These are phyloP conservation scores for Wickerhamomyces canadensis DNA, from an alignment of 805 yeast species.

Conservation along the genomic window DNA sequence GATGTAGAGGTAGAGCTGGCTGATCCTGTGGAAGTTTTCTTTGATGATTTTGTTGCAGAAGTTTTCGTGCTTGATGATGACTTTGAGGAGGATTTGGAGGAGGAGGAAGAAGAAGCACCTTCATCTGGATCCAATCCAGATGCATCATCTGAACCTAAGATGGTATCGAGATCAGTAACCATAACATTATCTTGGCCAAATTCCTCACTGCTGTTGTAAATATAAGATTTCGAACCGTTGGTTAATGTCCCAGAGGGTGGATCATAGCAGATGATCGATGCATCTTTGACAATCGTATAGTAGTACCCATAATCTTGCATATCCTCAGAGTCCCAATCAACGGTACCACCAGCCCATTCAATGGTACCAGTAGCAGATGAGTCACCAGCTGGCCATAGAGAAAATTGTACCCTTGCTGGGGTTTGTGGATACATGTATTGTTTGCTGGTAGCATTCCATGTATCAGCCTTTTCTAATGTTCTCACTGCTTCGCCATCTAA, in stretches of 20 bases:
- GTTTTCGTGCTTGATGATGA: constrained; percentile 9
- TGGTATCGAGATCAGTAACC: constrained; percentile 58
- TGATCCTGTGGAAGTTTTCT: constrained; percentile 4
- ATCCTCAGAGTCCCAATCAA: constrained; percentile 79
- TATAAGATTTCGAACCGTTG: constrained; percentile 45
- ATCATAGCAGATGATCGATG: constrained; percentile 64
- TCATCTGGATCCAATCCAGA: constrained; percentile 58
- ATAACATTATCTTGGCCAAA: constrained; percentile 45
- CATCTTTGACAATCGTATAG: constrained; percentile 56
- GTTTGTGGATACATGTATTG: constrained; percentile 63
- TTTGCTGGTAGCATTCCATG: constrained; percentile 58
- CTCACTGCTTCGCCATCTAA: constrained; percentile 67
- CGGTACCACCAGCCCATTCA: constrained; percentile 84
- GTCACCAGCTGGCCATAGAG: constrained; percentile 77
- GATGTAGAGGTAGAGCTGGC: constrained; percentile 1
- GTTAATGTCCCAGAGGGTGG: constrained; percentile 52
- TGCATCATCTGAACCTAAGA: constrained; percentile 54
- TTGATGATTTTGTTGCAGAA: constrained; percentile 1
- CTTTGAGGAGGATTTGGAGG: constrained; percentile 13
- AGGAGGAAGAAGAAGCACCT: constrained; percentile 14
- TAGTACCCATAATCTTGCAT: constrained; percentile 74
- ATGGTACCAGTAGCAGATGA: constrained; percentile 55
- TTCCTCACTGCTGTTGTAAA: constrained; percentile 44
- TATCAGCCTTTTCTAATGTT: constrained; percentile 53
- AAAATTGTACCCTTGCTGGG: constrained; percentile 66